Evolutionary conservation across 139 green algal species (phyloP).

Genomic region (Diplosphaera chodatii): DNA sequence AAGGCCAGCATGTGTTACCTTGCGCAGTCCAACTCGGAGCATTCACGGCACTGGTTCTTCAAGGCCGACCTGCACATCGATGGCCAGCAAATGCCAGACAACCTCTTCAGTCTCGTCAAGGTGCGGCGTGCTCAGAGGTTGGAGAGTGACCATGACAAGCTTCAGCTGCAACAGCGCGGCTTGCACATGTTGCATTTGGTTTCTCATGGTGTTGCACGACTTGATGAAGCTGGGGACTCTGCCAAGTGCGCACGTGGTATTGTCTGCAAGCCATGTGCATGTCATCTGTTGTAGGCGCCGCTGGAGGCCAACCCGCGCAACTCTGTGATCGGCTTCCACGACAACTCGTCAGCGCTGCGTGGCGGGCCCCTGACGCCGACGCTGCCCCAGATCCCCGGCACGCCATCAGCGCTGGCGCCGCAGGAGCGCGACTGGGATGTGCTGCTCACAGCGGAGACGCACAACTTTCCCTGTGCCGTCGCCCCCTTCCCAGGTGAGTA

Average conservation of each 20-base stretch:
- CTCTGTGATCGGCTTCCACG: slow-evolving; percentile 97
- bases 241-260: too few species aligned
- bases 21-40: slow-evolving; percentile 91
- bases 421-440: slow-evolving; percentile 86
- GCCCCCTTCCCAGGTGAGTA: slow-evolving; percentile 74
- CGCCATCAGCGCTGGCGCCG: slow-evolving; percentile 56
- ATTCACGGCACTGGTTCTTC: slow-evolving; percentile 92
- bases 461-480: slow-evolving; percentile 99
- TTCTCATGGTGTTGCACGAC: too few species aligned
- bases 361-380: slow-evolving; percentile 54
- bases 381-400: slow-evolving; percentile 69
- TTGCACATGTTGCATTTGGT: too few species aligned
- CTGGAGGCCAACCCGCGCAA: slow-evolving; percentile 81
- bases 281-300: slow-evolving; percentile 33
- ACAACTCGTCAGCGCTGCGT: slow-evolving; percentile 94
- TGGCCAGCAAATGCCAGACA: slow-evolving; percentile 53
- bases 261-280: too few species aligned
- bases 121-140: too few species aligned
- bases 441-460: slow-evolving; percentile 97
- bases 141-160: too few species aligned
- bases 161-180: too few species aligned
- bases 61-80: slow-evolving; percentile 86
- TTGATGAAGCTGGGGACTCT: too few species aligned
- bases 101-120: slow-evolving; percentile 81
- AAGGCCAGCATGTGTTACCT: too few species aligned